Base-by-base conservation (phyloP, 768 basidiomycete genomes). In the Panellus pusillus region DNA sequence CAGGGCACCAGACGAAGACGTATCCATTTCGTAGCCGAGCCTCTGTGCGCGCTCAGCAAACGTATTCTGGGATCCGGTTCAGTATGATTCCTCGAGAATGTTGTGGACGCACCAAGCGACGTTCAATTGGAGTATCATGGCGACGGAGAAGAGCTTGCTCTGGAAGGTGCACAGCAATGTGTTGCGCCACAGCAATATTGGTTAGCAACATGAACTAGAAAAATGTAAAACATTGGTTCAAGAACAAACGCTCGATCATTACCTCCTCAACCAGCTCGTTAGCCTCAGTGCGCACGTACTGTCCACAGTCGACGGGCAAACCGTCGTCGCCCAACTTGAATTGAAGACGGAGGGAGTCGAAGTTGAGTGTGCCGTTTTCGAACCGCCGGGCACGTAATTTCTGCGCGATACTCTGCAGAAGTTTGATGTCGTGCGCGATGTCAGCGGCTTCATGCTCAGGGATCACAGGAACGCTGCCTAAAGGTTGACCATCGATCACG, bases 141-240 rank as follows among this genome's bases (percentile, higher is more conserved):
- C 97, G 88, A 57, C 97, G 88, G 40, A 99, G 82, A 13, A 99
- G 78, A n/a, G 96, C 91, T 68, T 98, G 97, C 68, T 99, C 97
- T 24, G 97, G 94, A 20, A 98, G 82, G 63, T 93, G 85, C 19
- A 94, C 87, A 35, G 96, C 96, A 63, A 97, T 86, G 62, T 94
- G 88, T 66, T 95, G 92, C 9, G 97, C 94, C 37, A 95, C 89
- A 12, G 91, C 76, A 31, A 87, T 85, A 66, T 98, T 99, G 60
- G 89, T 86, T 50, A 96, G 76, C 15, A 98, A 74, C 96, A 98
- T 98, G 74, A 93, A 94, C 92, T 95, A 62, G 0, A 49, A 11
- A 44, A 1, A 43, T 15, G 31, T 11, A 32, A 35, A 47, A 61
- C 12, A 60, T 54, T 17, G 50, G 28, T 50, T 24, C 18, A 20